Conservation (phyloP, 441 rosid genomes). For the Populus hybrid region DNA sequence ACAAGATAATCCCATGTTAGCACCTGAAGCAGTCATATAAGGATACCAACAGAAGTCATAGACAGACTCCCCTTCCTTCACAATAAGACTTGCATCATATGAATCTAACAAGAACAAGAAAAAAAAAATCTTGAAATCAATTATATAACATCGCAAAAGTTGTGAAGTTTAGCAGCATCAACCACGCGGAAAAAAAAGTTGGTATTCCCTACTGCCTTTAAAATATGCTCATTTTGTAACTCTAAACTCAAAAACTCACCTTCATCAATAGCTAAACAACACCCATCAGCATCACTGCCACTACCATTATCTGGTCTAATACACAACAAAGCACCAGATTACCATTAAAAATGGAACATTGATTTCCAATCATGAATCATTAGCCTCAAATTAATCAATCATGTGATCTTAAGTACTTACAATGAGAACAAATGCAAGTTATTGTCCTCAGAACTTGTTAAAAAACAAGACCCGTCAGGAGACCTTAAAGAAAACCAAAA, state of each 20-base stretch:
- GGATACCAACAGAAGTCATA: conserved; percentile 96
- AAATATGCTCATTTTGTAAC: not conserved
- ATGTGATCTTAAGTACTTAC: not conserved
- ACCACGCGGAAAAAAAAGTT: not conserved
- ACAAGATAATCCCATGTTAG: not conserved
- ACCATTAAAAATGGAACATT: not conserved
- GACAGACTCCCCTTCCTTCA: conserved; percentile 79
- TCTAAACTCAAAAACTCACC: not conserved
- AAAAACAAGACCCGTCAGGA: not conserved
- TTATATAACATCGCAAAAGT: not conserved
- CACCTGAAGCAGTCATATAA: conserved; percentile 76
- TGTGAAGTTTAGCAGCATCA: not conserved
- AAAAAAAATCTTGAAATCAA: no score
- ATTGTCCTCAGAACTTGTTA: not conserved
- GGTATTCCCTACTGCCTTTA: not conserved
- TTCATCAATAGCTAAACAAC: not conserved
- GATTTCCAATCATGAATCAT: not conserved
- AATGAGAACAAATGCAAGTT: not conserved
- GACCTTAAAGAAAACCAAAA: not conserved
- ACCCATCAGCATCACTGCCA: not conserved
- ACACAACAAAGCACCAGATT: not conserved
- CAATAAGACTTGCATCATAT: conserved; percentile 51
- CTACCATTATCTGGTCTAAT: not conserved
- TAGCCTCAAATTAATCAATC: not conserved
- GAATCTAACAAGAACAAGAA: conserved; percentile 49